Percentiles rank a stretch among this genome's conserved stretches.
phyloP scores from a whole-genome alignment of 2,329 filamentous ascomycete species.

The Apiospora rasikravindrae region DNA sequence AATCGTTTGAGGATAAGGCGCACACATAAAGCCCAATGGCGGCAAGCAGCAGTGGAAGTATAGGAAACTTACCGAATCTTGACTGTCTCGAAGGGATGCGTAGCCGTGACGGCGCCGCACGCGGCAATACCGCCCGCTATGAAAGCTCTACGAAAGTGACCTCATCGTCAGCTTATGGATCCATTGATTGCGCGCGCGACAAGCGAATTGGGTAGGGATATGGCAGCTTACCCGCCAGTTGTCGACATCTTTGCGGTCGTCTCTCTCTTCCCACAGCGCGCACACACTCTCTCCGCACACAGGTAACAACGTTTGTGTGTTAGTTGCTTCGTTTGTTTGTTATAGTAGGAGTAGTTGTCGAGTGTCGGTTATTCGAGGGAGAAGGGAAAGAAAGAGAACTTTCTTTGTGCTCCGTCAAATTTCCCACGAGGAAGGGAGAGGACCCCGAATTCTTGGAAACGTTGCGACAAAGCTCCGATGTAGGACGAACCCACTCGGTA shows the following conservation, averaged over 20 bases:
- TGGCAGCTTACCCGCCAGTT: slow-evolving; percentile 34
- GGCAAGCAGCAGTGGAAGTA: neutral
- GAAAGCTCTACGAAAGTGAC: slow-evolving; percentile 68
- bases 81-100: slow-evolving; percentile 97
- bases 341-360: neutral
- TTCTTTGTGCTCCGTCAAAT: neutral
- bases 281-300: neutral
- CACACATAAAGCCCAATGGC: neutral
- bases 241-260: slow-evolving; percentile 35
- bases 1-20: neutral
- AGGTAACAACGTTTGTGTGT: neutral
- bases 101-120: slow-evolving; percentile 95
- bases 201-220: neutral
- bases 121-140: slow-evolving; percentile 95
- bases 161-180: slow-evolving; percentile 11
- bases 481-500: slow-evolving; percentile 16
- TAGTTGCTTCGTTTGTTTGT: neutral
- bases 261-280: slow-evolving; percentile 7
- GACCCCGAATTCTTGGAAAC: slow-evolving; percentile 13
- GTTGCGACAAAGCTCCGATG: slow-evolving; percentile 17
- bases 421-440: neutral
- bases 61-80: slow-evolving; percentile 80
- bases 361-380: neutral
- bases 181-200: neutral
- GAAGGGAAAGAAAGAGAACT: neutral